Evolutionary conservation across 495 filamentous ascomycete species (phyloP), one percentile per base, ranked within the genome.

Genomic region (Tetracladium setigerum): DNA sequence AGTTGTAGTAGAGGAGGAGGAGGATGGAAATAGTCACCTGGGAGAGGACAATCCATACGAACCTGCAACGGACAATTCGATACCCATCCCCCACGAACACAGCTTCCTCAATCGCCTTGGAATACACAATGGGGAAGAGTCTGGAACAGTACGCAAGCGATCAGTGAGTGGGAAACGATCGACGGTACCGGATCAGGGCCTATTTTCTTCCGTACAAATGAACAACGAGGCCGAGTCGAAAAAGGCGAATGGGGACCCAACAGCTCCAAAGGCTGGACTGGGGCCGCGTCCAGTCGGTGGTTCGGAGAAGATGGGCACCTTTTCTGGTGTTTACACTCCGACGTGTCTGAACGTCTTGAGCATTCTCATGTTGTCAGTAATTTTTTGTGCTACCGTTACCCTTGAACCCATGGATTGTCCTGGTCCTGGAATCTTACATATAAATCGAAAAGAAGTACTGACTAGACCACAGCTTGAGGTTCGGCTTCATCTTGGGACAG

Each of bases 301-400:
- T 4, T 19, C 36, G 40, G 57, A 68, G 49, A 90, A 88, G 61
- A 72, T 90, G 44, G 82, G 84, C 13, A 79, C 79, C 3, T 82
- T 86, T 57, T 83, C 84, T 9, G 86, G 86, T 7, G 88, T 92
- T 33, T 95, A 89, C 61, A 83, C 92, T 16, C 88, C 88, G 17
- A 89, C 87, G 5, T 88, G 79, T 38, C 66, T 92, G 54, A 95
- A 94, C 64, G 87, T 94, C n/a, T 66, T 94, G 39, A 91, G 86
- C 52, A 95, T 95, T 68, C 77, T 95, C 35, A 92, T 94, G 88
- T 95, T 95, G 22, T 27, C 3, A 27, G 22, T 27, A 7, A 7
- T 7, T 27, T n/a, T 27, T 3, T 27, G 22, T 37, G 16, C 22
- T 27, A 27, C 22, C 22, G 3, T 27, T 3, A 27, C 3, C 3